phyloP scores from a whole-genome alignment of 2,329 filamentous ascomycete species.

The Arachnopeziza araneosa region DNA sequence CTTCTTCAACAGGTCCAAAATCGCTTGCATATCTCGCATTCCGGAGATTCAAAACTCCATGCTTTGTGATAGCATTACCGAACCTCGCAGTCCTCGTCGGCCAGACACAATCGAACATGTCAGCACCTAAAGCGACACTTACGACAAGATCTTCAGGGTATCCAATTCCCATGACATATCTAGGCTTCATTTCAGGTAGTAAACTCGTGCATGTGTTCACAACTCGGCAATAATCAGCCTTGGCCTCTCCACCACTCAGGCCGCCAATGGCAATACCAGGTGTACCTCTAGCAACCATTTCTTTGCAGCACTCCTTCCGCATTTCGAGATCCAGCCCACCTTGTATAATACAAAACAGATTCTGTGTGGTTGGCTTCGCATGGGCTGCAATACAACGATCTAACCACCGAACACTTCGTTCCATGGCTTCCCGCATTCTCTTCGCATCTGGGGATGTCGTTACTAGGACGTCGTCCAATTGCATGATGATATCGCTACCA shows the following conservation, averaged over 20 bases:
- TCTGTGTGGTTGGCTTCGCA: conserved; percentile 75
- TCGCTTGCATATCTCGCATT: conserved; percentile 71
- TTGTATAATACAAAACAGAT: conserved; percentile 98
- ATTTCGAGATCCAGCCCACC: conserved; percentile 87
- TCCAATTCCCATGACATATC: conserved; percentile 98
- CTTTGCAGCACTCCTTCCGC: conserved; percentile 72
- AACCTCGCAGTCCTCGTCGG: conserved; percentile 94
- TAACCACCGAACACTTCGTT: conserved; percentile 89
- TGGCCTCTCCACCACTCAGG: conserved; percentile 89
- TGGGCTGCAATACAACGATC: conserved; percentile 92
- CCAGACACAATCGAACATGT: conserved; percentile 99
- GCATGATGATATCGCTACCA: conserved; percentile 98
- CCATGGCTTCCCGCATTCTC: conserved; percentile 92
- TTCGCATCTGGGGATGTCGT: conserved; percentile 86
- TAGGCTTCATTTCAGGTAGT: conserved; percentile 85
- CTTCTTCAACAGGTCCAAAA: conserved; percentile 77
- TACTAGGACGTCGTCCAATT: conserved; percentile 94
- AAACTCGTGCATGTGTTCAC: conserved; percentile 80
- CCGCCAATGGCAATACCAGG: conserved; percentile 96
- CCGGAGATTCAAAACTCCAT: conserved; percentile 79
- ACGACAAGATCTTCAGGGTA: conserved; percentile 96
- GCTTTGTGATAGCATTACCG: conserved; percentile 82
- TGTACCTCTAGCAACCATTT: conserved; percentile 87
- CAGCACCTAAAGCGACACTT: conserved; percentile 85
- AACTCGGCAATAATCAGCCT: conserved; percentile 85